Evolutionary conservation across 2,329 filamentous ascomycete genomes (phyloP), one percentile per base, ranked within the genome.

Genomic region (Fusarium sp.): DNA sequence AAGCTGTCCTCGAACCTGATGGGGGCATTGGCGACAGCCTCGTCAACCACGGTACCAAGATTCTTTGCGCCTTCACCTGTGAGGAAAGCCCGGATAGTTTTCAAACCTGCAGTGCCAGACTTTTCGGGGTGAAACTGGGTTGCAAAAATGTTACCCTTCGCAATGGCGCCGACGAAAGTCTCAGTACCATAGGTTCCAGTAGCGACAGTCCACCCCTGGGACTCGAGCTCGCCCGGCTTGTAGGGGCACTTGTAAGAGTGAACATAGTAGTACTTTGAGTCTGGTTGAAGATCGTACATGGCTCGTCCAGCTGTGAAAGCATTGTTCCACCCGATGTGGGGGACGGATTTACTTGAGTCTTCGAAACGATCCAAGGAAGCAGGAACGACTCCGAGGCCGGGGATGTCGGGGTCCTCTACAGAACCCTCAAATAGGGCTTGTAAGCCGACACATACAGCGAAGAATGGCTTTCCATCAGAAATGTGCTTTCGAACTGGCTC

Each of bases 61-160:
- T 85, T 84, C 52, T 87, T 83, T 51, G 88, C 87, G 67, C 88
- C 88, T 30, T 88, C 85, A 22, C 94, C 94, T n/a, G 93, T 89
- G 38, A 98, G 85, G 82, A 99, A 99, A 11, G 96, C 92, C 77
- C 92, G 92, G 75, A 99, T 79, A 2, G 97, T 92, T 36, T 94
- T 89, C 70, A 98, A 85, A 17, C 96, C 96, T 6, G 96, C 96
- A 24, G 92, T 91, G 60, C 96, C 96, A 79, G 94, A 97, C 87
- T 99, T 99, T 81, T 99, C 96, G 0, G 96, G 96, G 84, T 99
- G 96, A 82, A 99, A 99, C 79, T 99, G 96, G 6, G 96, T 98
- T 6, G 93, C 95, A 66, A 98, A 90, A 28, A 98, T 85, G 81
- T 98, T 98, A 26, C 90, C 93, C 78, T 91, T 93, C 38, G 94